A percentile compares a stretch with the other conserved stretches of the same genome.
phyloP scores from a whole-genome alignment of 192 early-diverging fungal species.

The Entophlyctis luteolus region DNA sequence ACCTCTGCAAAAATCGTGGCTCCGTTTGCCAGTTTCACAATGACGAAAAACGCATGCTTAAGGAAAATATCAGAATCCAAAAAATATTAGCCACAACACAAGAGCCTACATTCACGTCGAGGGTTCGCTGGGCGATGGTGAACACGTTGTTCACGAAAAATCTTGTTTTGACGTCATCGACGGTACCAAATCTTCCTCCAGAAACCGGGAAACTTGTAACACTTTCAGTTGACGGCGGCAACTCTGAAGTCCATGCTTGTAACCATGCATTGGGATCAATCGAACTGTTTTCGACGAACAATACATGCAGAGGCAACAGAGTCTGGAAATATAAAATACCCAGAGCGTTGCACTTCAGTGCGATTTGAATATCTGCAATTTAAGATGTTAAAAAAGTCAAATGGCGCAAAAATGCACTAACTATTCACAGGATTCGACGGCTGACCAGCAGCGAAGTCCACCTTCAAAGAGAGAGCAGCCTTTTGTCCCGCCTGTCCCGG shows the following conservation, averaged over 20 bases:
- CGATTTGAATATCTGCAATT: conserved; percentile 42
- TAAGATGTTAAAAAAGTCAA: conserved; percentile 3
- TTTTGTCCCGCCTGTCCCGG: conserved; percentile 24
- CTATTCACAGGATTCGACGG: conserved; percentile 24
- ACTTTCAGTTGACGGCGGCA: conserved; percentile 22
- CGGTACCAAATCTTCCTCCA: not conserved
- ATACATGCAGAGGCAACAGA: conserved; percentile 14
- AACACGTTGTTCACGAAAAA: conserved; percentile 54
- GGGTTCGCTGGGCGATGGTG: conserved; percentile 57
- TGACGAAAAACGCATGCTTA: conserved; percentile 53
- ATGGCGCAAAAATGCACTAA: not conserved
- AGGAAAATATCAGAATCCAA: not conserved
- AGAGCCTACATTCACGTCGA: conserved; percentile 46
- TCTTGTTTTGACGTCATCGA: conserved; percentile 1
- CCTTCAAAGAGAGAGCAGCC: conserved; percentile 21
- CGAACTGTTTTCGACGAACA: conserved; percentile 12
- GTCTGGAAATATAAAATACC: conserved; percentile 52
- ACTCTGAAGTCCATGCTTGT: conserved; percentile 8
- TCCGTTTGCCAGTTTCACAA: conserved; percentile 53
- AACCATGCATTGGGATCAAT: conserved; percentile 22
- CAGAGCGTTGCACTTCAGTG: conserved; percentile 46
- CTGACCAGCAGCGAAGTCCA: not conserved
- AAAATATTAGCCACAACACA: not conserved
- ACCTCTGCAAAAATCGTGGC: conserved; percentile 62
- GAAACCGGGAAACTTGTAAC: conserved; percentile 2